Conservation (phyloP, 192 early-diverging fungal species). For the Coemansia sp. region DNA sequence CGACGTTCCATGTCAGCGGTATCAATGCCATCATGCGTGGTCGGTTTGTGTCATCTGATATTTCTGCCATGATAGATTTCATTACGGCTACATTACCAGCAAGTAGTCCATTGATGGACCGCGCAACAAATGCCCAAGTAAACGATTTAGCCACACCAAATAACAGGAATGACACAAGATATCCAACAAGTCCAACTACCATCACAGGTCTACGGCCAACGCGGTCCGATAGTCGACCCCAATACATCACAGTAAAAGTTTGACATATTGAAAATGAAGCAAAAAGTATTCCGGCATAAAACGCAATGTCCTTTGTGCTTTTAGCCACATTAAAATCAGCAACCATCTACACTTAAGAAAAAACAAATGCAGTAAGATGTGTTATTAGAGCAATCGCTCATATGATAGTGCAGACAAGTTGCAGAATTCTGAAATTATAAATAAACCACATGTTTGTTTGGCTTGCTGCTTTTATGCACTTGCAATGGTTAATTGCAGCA, state of each 20-base stretch:
- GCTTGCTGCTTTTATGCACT: background rate
- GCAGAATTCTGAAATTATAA: background rate
- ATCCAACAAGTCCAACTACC: conserved; percentile 75
- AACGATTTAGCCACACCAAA: conserved; percentile 72
- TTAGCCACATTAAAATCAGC: conserved; percentile 69
- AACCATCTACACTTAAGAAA: conserved; percentile 59
- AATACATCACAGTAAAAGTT: conserved; percentile 58
- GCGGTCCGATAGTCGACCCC: conserved; percentile 75
- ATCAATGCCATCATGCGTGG: conserved; percentile 73
- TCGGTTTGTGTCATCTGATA: conserved; percentile 80
- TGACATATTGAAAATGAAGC: conserved; percentile 58
- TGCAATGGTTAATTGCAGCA: background rate
- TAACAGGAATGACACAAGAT: conserved; percentile 62
- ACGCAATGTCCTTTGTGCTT: conserved; percentile 75
- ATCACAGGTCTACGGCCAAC: conserved; percentile 80
- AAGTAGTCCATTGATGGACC: conserved; percentile 67
- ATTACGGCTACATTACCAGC: conserved; percentile 79
- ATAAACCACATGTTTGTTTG: background rate
- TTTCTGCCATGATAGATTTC: conserved; percentile 81
- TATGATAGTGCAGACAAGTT: background rate
- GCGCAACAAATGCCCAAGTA: conserved; percentile 60
- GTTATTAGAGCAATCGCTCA: background rate
- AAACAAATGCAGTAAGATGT: background rate
- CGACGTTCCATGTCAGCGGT: conserved; percentile 71
- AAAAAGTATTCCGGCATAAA: conserved; percentile 63